A percentile compares a stretch with the other conserved stretches of the same genome.
These are phyloP conservation scores for Lactifluus volemus DNA, from an alignment of 768 basidiomycete genomes.

Conservation along the genomic window DNA sequence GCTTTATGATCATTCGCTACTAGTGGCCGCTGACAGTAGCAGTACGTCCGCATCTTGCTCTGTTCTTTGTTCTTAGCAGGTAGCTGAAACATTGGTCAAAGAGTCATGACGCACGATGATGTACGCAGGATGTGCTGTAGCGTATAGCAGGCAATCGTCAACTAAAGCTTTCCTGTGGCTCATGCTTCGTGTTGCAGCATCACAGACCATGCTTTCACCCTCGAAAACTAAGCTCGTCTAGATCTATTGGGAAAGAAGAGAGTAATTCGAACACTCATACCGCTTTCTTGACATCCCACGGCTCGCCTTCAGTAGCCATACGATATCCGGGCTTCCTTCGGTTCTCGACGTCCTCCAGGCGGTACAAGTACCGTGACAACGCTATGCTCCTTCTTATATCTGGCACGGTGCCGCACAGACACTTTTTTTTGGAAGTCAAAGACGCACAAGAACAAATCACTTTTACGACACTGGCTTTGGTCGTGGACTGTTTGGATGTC, in stretches of 20 bases:
- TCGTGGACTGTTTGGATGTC: conserved; percentile 61
- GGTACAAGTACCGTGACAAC: conserved; percentile 34
- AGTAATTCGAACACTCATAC: conserved; percentile 40
- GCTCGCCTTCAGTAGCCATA: conserved; percentile 46
- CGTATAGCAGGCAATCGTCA: conserved; percentile 53
- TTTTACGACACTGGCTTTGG: conserved; percentile 60
- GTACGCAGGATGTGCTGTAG: not conserved
- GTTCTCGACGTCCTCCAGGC: conserved; percentile 53
- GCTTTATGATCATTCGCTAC: too few relatives aligned
- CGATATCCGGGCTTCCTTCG: conserved; percentile 54
- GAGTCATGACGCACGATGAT: too few relatives aligned
- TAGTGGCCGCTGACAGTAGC: too few relatives aligned
- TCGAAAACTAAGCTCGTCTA: conserved; percentile 42
- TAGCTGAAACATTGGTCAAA: too few relatives aligned
- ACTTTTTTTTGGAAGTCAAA: not conserved
- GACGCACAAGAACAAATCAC: conserved; percentile 37
- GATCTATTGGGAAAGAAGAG: not conserved
- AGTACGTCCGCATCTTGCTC: too few relatives aligned
- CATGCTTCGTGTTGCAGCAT: conserved; percentile 48
- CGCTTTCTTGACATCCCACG: conserved; percentile 71
- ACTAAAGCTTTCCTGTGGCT: conserved; percentile 50
- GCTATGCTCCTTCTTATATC: conserved; percentile 47
- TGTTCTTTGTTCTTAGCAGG: too few relatives aligned
- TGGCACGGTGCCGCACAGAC: not conserved
- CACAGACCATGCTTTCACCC: conserved; percentile 71